Evolutionary conservation across 2,329 filamentous ascomycete species (phyloP).

Genomic region (Pezicula radicicola): DNA sequence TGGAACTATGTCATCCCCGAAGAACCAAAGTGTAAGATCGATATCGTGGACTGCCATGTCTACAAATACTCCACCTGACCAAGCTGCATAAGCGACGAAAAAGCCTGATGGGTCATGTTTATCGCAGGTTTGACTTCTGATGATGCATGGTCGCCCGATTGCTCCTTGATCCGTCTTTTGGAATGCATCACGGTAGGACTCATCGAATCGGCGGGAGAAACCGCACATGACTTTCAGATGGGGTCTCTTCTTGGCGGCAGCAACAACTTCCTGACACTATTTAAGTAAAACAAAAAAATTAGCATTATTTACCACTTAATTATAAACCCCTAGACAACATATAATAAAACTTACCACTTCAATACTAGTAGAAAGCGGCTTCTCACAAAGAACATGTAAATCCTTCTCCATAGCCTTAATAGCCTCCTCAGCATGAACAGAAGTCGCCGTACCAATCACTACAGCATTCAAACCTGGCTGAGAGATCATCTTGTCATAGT

Average conservation of each 20-base stretch:
- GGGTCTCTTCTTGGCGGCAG: conserved; percentile 49
- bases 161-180: conserved; percentile 43
- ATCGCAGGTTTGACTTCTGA: conserved; percentile 65
- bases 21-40: conserved; percentile 61
- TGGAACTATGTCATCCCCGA: conserved; percentile 49
- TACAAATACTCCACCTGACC: conserved; percentile 65
- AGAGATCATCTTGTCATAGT: conserved; percentile 42
- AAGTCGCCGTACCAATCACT: conserved; percentile 38
- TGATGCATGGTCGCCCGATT: conserved; percentile 56
- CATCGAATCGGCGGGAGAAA: conserved; percentile 63
- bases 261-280: conserved; percentile 56
- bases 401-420: conserved; percentile 51
- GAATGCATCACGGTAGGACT: conserved; percentile 58
- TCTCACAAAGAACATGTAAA: conserved; percentile 56
- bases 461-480: conserved; percentile 37
- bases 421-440: conserved; percentile 54
- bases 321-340: neutral
- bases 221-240: conserved; percentile 63
- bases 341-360: conserved; percentile 45
- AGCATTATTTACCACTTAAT: too few species aligned
- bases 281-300: too few species aligned
- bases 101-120: conserved; percentile 61
- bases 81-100: conserved; percentile 64
- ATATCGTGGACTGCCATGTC: conserved; percentile 70
- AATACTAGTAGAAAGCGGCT: conserved; percentile 54